Conservation (phyloP, 768 basidiomycete genomes). For the Termitomyces sp. region DNA sequence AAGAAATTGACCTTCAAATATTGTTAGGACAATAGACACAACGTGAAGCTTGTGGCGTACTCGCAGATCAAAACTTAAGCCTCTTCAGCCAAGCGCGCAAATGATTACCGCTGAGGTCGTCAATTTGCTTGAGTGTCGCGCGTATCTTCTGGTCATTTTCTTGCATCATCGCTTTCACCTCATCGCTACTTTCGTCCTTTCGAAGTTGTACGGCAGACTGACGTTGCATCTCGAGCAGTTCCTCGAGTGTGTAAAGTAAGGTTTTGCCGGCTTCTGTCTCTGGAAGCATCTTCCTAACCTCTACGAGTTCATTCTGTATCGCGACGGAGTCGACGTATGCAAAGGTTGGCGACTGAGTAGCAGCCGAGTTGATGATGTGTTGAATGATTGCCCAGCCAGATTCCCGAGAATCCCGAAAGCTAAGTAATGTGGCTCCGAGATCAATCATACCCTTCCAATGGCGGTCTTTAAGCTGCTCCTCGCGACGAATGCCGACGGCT, state of each 20-base stretch:
- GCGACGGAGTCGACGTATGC: constrained; percentile 11
- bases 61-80: background rate
- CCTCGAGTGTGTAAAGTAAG: constrained; percentile 14
- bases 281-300: constrained; percentile 16
- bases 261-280: constrained; percentile 21
- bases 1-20: background rate
- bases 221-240: constrained; percentile 11
- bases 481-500: constrained; percentile 3
- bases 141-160: constrained; percentile 15
- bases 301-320: constrained; percentile 22
- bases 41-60: background rate
- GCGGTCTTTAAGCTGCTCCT: constrained; percentile 7
- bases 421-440: constrained; percentile 5
- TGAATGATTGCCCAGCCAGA: constrained; percentile 9
- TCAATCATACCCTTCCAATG: constrained; percentile 11
- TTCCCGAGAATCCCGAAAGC: constrained; percentile 5
- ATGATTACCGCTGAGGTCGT: constrained; percentile 10
- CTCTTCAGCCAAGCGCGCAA: constrained; percentile 6
- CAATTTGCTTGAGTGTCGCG: constrained; percentile 15
- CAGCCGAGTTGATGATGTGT: constrained; percentile 5
- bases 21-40: background rate
- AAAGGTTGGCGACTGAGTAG: background rate
- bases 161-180: constrained; percentile 12
- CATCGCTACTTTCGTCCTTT: constrained; percentile 2
- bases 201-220: constrained; percentile 5